phyloP scores from a whole-genome alignment of 805 yeast genomes.

The Nakazawaea holstii region DNA sequence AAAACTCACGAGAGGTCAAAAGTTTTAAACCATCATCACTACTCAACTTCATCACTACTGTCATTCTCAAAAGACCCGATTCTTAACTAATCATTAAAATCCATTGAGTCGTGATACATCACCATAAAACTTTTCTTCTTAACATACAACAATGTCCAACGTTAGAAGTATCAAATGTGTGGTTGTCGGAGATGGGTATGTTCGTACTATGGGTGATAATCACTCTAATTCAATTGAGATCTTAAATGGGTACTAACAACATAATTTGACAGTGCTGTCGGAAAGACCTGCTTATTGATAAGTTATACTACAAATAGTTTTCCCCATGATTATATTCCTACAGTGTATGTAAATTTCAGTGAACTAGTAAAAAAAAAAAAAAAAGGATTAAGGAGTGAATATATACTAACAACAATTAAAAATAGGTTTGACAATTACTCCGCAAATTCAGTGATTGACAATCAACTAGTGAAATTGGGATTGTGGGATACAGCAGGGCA shows the following conservation, averaged over 20 bases:
- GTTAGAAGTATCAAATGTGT: conserved; percentile 91
- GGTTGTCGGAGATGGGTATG: conserved; percentile 84
- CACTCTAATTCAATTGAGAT: not conserved
- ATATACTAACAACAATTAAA: not conserved
- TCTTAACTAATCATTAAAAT: too few relatives aligned
- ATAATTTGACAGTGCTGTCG: conserved; percentile 62
- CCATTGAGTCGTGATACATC: not conserved
- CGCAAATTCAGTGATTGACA: conserved; percentile 77
- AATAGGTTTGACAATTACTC: conserved; percentile 75
- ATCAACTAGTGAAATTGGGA: conserved; percentile 77
- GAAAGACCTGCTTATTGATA: conserved; percentile 84
- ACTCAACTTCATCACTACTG: too few relatives aligned
- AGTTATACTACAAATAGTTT: conserved; percentile 89
- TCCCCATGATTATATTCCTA: conserved; percentile 91
- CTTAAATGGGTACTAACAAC: not conserved
- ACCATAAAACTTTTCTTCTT: not conserved
- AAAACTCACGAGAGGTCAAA: too few relatives aligned
- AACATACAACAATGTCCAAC: conserved; percentile 2
- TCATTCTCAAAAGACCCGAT: too few relatives aligned
- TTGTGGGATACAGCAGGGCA: conserved; percentile 98
- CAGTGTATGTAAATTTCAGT: conserved; percentile 42
- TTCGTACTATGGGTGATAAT: conserved; percentile 4
- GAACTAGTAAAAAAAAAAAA: not conserved
- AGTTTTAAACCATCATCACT: too few relatives aligned
- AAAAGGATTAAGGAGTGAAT: not conserved